Base-by-base conservation (phyloP, 768 basidiomycete species). In the Psilocybe sp. region DNA sequence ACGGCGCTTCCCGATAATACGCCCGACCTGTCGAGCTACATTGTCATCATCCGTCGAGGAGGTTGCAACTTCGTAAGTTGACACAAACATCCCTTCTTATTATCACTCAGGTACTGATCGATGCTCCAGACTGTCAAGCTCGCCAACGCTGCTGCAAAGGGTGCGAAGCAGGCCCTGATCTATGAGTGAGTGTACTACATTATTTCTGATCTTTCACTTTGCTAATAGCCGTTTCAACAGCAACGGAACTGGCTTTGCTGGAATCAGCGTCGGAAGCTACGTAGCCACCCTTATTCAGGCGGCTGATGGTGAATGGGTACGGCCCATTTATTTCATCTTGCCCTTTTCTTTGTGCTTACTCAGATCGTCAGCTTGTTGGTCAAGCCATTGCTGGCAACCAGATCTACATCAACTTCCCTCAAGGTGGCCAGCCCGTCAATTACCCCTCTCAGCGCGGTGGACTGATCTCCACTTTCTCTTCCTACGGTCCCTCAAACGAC, bases 401-500 rank as follows among this genome's bases (percentile, higher is more conserved):
- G 12, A 58, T 81, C 46, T 69, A 66, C 2, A 49, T 80, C 33
- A 66, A 75, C 1, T 80, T 81, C 71, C 77, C 78, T 35, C 75
- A 80, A 62, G 59, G 61, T 15, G 75, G 77, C 10, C 69, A 56
- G 1, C 56, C 59, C 2, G 64, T 66, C 32, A 56, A 74, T 12
- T 69, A 75, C 57, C 70, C 73, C 10, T 74, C 78, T 54, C 64
- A 72, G 4, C 59, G 64, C 2, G 83, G 81, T 14, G 84, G 83
- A 14, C 70, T 82, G 34, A 72, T 81, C 12, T 82, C 80, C 0
- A 53, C 60, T 11, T 82, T 81, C 64, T 74, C 78, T 4, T 38
- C 47, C 2, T 82, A 78, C 49, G 84, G 84, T 1, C 84, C 84
- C 1, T 73, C 79, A 4, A 77, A 82, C 58, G 82, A 85, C 57